These are phyloP conservation scores for Rhodotorula graminis DNA, from an alignment of 768 basidiomycete species.

Conservation along the genomic window DNA sequence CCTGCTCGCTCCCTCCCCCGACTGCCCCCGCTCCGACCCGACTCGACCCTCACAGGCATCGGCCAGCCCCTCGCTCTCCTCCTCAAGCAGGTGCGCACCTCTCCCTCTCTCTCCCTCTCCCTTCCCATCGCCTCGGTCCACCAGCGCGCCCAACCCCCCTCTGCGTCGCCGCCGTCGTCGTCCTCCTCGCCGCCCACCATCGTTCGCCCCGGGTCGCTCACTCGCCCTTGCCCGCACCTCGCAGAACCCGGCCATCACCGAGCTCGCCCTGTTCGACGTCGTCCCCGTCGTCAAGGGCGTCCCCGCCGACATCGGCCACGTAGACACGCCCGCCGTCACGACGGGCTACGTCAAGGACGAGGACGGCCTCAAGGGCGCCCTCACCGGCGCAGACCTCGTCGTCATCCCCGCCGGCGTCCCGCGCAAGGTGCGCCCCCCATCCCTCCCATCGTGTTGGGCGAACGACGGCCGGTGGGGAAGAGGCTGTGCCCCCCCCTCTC, in stretches of 20 bases:
- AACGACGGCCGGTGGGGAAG: too few species aligned
- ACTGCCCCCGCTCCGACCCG: neutral
- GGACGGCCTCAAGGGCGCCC: conserved; percentile 73
- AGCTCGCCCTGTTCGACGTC: conserved; percentile 92
- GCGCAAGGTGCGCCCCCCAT: conserved; percentile 58
- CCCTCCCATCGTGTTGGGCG: neutral
- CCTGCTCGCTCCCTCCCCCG: neutral
- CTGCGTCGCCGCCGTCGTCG: too few species aligned
- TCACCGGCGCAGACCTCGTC: conserved; percentile 81
- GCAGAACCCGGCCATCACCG: conserved; percentile 28
- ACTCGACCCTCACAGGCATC: conserved; percentile 61
- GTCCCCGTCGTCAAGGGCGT: conserved; percentile 63
- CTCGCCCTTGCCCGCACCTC: neutral
- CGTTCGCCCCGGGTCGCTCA: too few species aligned
- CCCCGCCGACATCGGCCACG: conserved; percentile 88
- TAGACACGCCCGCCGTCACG: conserved; percentile 79
- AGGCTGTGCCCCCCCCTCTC: too few species aligned
- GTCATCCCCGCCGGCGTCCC: conserved; percentile 96
- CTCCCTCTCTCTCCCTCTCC: neutral
- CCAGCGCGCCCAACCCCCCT: too few species aligned
- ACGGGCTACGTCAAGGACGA: conserved; percentile 69
- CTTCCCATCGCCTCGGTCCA: neutral
- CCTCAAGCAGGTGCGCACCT: conserved; percentile 58
- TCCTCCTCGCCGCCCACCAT: neutral
- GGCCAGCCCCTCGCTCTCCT: conserved; percentile 92